Evolutionary conservation across 1,284 basidiomycete genomes (phyloP).

Genomic region (Pascua sp.): DNA sequence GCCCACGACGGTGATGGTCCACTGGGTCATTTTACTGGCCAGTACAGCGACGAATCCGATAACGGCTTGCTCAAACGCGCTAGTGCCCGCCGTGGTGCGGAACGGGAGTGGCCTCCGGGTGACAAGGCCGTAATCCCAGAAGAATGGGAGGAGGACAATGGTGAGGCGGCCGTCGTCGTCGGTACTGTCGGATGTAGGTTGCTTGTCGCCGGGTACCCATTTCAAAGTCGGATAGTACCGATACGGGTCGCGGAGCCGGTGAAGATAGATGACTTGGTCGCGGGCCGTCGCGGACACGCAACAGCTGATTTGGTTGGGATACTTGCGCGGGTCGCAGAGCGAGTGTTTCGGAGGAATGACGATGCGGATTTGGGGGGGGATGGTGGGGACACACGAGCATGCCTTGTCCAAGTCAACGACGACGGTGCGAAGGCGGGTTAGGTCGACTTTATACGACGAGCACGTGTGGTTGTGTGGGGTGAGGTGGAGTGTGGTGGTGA

Average conservation of each 20-base stretch:
- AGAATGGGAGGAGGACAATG: slow-evolving; percentile 2
- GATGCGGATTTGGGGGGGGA: no score
- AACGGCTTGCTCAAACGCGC: not conserved
- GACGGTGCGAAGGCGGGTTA: not conserved
- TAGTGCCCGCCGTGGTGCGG: not conserved
- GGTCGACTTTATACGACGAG: not conserved
- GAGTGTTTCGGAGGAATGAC: no score
- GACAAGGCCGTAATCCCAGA: slow-evolving; percentile 4
- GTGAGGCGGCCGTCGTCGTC: slow-evolving; percentile 1
- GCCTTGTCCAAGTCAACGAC: slow-evolving; percentile 1
- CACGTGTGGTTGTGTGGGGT: not conserved
- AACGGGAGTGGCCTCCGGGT: not conserved
- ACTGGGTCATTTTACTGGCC: no score
- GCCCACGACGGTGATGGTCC: slow-evolving; percentile 3
- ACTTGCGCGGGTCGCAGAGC: no score
- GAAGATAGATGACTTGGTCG: no score
- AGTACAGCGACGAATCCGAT: no score
- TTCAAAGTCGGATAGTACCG: no score
- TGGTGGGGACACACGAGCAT: no score
- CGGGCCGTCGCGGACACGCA: no score
- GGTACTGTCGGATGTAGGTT: not conserved
- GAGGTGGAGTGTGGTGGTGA: slow-evolving; percentile 2
- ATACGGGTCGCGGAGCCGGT: no score
- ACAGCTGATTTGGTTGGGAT: no score
- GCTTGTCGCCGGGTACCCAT: no score